Conservation (phyloP, 2,329 filamentous ascomycete genomes). For the Byssoonygena ceratinophila region DNA sequence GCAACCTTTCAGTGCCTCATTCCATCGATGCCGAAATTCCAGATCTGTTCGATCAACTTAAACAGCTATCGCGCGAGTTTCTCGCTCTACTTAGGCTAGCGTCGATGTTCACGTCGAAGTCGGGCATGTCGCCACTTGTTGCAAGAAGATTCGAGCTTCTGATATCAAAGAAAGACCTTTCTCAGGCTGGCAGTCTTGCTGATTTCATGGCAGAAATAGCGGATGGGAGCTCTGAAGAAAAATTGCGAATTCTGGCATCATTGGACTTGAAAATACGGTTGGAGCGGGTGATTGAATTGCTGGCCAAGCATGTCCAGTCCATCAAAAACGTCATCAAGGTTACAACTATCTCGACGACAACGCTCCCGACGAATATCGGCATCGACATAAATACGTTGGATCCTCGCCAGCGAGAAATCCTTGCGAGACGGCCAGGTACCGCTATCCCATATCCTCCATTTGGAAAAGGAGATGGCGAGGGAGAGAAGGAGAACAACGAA, state of each 20-base stretch:
- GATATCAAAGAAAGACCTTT: slow-evolving; percentile 69
- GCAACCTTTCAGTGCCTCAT: slow-evolving; percentile 24
- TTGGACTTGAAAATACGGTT: slow-evolving; percentile 68
- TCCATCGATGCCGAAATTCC: slow-evolving; percentile 54
- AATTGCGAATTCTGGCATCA: slow-evolving; percentile 73
- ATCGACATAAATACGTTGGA: slow-evolving; percentile 46
- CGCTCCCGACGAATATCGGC: slow-evolving; percentile 50
- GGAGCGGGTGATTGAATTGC: slow-evolving; percentile 68
- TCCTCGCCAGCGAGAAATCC: slow-evolving; percentile 39
- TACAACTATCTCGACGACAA: slow-evolving; percentile 59
- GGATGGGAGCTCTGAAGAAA: slow-evolving; percentile 80
- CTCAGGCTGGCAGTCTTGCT: slow-evolving; percentile 73
- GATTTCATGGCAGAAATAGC: slow-evolving; percentile 96
- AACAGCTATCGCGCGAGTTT: slow-evolving; percentile 74
- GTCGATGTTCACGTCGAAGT: slow-evolving; percentile 63
- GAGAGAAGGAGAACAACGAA: slow-evolving; percentile 74
- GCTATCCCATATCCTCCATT: slow-evolving; percentile 4
- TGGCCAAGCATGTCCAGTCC: slow-evolving; percentile 68
- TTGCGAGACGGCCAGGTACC: slow-evolving; percentile 29
- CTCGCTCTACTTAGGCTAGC: slow-evolving; percentile 74
- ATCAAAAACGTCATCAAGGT: slow-evolving; percentile 85
- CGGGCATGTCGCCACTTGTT: slow-evolving; percentile 68
- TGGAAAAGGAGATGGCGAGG: slow-evolving; percentile 45
- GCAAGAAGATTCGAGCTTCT: slow-evolving; percentile 77
- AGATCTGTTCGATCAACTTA: slow-evolving; percentile 67